Evolutionary conservation across 2,329 filamentous ascomycete species (phyloP), one percentile per base, ranked within the genome.

Genomic region (Botryotinia narcissicola): DNA sequence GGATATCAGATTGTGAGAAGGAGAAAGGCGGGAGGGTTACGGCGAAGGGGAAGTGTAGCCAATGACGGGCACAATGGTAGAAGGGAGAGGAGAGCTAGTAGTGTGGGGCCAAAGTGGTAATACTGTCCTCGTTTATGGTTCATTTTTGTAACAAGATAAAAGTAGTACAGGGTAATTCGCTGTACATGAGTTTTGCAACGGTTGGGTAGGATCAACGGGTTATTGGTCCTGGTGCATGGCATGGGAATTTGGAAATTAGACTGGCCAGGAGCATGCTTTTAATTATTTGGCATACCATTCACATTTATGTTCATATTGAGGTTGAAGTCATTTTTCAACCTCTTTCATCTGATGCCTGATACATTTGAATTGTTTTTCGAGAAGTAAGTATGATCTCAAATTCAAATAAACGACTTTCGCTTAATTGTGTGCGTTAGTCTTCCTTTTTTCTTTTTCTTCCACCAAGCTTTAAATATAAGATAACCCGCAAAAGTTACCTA

Each of bases 1-100:
- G 92, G 93, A 0, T 98, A 97, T 81, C 93, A 97, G 82, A 85
- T 92, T 73, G 92, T 95, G 0, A 86, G 93, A 74, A 87, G 91
- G 75, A 81, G 79, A 54, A 81, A 82, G 71, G 79, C 80, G 7
- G 79, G 78, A n/a, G 80, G 79, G 16, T 61, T 81, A 54, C 76
- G 80, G 57, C 76, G 80, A 74, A 76, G 79, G 67, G 80, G 79
- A 12, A 81, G 79, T 75, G 78, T 77, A 20, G 76, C 80, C 12
- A 79, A 80, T 64, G 79, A 75, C 60, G 73, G 74, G 18, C 77
- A 78, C 70, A 75, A 76, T 37, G 74, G 74, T 22, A 78, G 73
- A 72, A 77, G 77, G 46, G 74, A 79, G 57, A 77, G 78, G 61
- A 77, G 79, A 73, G 79, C 79, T 37, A 79, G 79, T 67, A 79